A percentile compares a stretch with the other conserved stretches of the same genome.
These are phyloP conservation scores for Cryphonectria parasitica DNA, from an alignment of 2,329 filamentous ascomycete genomes.

Conservation along the genomic window DNA sequence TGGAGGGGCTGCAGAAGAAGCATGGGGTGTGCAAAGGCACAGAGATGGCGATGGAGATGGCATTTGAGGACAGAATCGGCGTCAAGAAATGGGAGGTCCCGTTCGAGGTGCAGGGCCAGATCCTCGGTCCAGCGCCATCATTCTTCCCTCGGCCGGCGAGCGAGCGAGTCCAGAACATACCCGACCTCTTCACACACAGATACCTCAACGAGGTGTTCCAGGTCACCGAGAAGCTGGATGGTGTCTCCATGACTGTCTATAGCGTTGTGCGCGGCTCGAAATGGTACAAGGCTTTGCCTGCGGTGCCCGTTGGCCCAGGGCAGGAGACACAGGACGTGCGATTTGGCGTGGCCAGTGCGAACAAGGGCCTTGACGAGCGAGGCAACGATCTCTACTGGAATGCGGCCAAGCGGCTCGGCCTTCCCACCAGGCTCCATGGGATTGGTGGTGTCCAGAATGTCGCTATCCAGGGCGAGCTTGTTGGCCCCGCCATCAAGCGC, in stretches of 20 bases:
- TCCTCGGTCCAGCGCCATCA: constrained; percentile 32
- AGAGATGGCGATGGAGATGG: constrained; percentile 29
- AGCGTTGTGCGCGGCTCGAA: constrained; percentile 31
- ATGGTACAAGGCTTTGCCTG: constrained; percentile 31
- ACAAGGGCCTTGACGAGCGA: constrained; percentile 31
- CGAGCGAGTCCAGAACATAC: constrained; percentile 36
- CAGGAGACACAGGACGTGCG: constrained; percentile 22
- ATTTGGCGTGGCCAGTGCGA: constrained; percentile 33
- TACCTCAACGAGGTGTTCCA: constrained; percentile 32
- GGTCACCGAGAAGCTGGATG: constrained; percentile 41
- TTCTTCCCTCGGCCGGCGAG: constrained; percentile 38
- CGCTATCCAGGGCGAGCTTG: constrained; percentile 38
- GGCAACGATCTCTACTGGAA: constrained; percentile 33
- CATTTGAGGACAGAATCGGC: constrained; percentile 35
- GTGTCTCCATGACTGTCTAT: constrained; percentile 39
- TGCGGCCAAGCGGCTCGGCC: constrained; percentile 31
- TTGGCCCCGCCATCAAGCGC: constrained; percentile 33
- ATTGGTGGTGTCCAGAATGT: constrained; percentile 32
- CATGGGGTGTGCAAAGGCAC: constrained; percentile 27
- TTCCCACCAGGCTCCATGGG: constrained; percentile 32
- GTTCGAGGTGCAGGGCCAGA: constrained; percentile 4
- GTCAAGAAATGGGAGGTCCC: constrained; percentile 37
- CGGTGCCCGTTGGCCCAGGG: constrained; percentile 19
- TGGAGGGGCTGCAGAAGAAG: constrained; percentile 29
- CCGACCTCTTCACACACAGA: constrained; percentile 27